These are phyloP conservation scores for Xylaria sp. DNA, from an alignment of 2,329 filamentous ascomycete species.

Conservation along the genomic window DNA sequence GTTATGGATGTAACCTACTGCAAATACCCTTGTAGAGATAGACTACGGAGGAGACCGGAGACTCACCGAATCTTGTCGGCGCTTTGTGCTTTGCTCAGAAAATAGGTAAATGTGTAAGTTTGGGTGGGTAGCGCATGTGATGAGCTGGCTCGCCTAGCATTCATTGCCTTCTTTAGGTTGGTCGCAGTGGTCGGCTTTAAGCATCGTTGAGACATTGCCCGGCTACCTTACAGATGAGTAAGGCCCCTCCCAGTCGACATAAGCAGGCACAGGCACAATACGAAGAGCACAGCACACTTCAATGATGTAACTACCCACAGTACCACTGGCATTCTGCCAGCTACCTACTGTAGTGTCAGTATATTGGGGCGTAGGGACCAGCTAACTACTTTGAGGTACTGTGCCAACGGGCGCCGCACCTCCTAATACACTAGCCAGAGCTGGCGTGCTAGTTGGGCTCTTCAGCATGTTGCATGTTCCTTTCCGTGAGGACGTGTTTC, in stretches of 20 bases:
- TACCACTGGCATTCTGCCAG: not conserved
- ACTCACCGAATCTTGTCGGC: conserved; percentile 27
- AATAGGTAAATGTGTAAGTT: conserved; percentile 4
- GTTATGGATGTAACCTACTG: not conserved
- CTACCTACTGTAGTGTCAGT: not conserved
- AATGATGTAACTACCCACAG: conserved; percentile 32
- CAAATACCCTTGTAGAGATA: not conserved
- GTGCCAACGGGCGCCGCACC: not conserved
- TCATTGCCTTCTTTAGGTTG: conserved; percentile 7
- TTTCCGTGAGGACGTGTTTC: conserved; percentile 7
- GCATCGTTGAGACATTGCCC: conserved; percentile 16
- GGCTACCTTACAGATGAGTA: conserved; percentile 8
- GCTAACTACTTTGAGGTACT: conserved; percentile 13
- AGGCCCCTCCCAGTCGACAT: conserved; percentile 4
- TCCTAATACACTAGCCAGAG: not conserved
- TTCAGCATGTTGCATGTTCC: conserved; percentile 1
- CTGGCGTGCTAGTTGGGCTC: conserved; percentile 7
- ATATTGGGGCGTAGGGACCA: conserved; percentile 11
- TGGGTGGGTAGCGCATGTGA: conserved; percentile 28
- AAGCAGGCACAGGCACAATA: conserved; percentile 13
- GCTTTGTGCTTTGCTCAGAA: conserved; percentile 15
- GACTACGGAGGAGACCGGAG: conserved; percentile 25
- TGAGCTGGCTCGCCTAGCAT: conserved; percentile 32
- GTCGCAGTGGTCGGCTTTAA: not conserved
- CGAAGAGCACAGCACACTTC: conserved; percentile 15